A percentile compares a stretch with the other conserved stretches of the same genome.
Evolutionary conservation across 2,329 filamentous ascomycete species (phyloP).

Genomic region (Epichloe sylvatica): DNA sequence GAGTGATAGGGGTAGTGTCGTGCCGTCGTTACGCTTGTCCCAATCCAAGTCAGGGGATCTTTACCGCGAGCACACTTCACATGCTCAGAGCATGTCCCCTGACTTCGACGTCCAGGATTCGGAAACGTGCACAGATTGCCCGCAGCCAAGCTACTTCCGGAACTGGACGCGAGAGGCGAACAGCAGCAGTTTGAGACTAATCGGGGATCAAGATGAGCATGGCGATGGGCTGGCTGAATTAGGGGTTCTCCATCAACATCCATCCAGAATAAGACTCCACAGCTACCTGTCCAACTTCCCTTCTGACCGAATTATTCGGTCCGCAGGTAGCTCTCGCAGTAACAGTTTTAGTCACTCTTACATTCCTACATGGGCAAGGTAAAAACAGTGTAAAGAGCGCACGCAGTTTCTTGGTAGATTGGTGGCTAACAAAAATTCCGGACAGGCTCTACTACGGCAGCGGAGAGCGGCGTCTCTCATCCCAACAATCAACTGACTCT

Average conservation of each 20-base stretch:
- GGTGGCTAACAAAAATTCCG: neutral
- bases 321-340: slow-evolving; percentile 33
- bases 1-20: slow-evolving; percentile 39
- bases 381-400: slow-evolving; percentile 11
- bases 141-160: slow-evolving; percentile 30
- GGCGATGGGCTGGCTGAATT: slow-evolving; percentile 51
- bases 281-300: slow-evolving; percentile 34
- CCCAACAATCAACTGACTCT: slow-evolving; percentile 29
- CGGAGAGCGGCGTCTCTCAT: slow-evolving; percentile 40
- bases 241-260: slow-evolving; percentile 35
- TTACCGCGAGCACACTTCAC: slow-evolving; percentile 26
- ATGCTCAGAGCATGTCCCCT: neutral
- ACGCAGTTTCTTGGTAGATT: neutral
- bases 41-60: slow-evolving; percentile 29
- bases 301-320: slow-evolving; percentile 39
- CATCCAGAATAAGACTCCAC: slow-evolving; percentile 40
- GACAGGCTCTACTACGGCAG: slow-evolving; percentile 55
- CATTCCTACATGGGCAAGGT: slow-evolving; percentile 43
- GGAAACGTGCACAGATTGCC: slow-evolving; percentile 27
- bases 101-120: neutral
- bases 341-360: slow-evolving; percentile 31
- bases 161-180: slow-evolving; percentile 20
- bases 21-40: slow-evolving; percentile 35
- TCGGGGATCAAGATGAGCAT: slow-evolving; percentile 48
- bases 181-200: slow-evolving; percentile 26